These are phyloP conservation scores for Russula abietina DNA, from an alignment of 768 basidiomycete species.

Conservation along the genomic window DNA sequence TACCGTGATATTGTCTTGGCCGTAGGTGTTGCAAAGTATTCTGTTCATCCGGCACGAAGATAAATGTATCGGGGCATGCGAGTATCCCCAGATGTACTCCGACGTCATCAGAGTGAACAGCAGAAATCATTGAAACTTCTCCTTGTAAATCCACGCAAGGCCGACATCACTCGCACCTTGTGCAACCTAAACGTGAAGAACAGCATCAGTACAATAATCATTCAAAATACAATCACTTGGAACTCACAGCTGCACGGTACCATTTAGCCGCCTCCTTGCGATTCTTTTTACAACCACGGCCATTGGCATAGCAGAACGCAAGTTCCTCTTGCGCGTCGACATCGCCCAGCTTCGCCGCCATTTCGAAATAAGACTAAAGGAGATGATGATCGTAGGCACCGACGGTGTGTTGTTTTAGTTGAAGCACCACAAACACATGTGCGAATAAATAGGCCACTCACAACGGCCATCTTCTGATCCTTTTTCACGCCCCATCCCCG, in stretches of 20 bases:
- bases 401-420: neutral
- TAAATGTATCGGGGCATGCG: neutral
- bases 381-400: neutral
- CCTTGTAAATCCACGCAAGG: constrained; percentile 88
- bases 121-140: constrained; percentile 50
- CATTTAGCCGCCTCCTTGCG: constrained; percentile 84
- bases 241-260: constrained; percentile 78
- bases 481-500: constrained; percentile 87
- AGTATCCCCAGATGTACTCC: neutral
- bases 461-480: constrained; percentile 86
- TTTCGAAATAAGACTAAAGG: constrained; percentile 68
- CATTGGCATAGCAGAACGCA: constrained; percentile 79
- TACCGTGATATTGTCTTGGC: neutral
- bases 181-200: constrained; percentile 36
- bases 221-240: neutral
- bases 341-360: constrained; percentile 81
- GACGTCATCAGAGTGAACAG: neutral
- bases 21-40: neutral
- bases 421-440: neutral
- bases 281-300: constrained; percentile 85
- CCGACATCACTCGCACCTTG: constrained; percentile 81
- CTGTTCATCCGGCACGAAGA: neutral
- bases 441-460: constrained; percentile 35
- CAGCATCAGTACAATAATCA: neutral
- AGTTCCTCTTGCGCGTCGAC: constrained; percentile 82